A percentile compares a stretch with the other conserved stretches of the same genome.
Conservation (phyloP, 345 rosid genomes). For the Bruguiera parviflora region DNA sequence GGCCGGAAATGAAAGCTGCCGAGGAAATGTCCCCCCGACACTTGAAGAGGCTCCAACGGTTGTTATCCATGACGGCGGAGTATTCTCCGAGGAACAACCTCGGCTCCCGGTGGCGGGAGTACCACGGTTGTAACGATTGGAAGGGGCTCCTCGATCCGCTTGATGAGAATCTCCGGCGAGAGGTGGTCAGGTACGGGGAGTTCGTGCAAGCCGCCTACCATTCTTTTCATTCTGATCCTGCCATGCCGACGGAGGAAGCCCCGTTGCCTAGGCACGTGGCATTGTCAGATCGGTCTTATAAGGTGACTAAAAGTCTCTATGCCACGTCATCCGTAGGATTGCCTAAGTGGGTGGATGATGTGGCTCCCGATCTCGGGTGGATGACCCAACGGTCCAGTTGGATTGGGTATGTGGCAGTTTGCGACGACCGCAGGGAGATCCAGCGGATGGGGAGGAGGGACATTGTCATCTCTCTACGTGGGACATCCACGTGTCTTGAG, state of each 20-base stretch:
- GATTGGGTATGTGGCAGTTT: constrained; percentile 91
- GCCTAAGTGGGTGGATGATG: constrained; percentile 79
- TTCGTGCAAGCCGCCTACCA: constrained; percentile 51
- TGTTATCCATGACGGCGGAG: constrained; percentile 62
- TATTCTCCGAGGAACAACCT: constrained; percentile 81
- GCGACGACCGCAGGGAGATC: constrained; percentile 73
- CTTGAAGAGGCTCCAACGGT: constrained; percentile 62
- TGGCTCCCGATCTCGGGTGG: constrained; percentile 87
- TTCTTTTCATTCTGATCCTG: constrained; percentile 75
- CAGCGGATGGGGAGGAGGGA: constrained; percentile 95
- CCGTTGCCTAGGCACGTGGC: constrained; percentile 59
- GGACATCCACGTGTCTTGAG: constrained; percentile 90
- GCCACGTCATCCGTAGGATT: constrained; percentile 84
- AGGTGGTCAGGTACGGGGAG: constrained; percentile 57
- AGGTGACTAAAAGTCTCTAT: constrained; percentile 71
- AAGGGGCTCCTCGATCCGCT: constrained; percentile 54
- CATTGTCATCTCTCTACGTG: constrained; percentile 84
- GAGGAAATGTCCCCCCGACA: constrained; percentile 89
- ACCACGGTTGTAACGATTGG: constrained; percentile 52
- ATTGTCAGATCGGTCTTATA: constrained; percentile 61
- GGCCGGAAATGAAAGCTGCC: constrained; percentile 82
- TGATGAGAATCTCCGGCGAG: constrained; percentile 61
- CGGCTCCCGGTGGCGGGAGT: constrained; percentile 74
- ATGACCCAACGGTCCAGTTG: constrained; percentile 95
- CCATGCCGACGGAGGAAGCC: constrained; percentile 49